These are phyloP conservation scores for Pythium diclinum DNA, from an alignment of 352 stramenopile genomes.

Conservation along the genomic window DNA sequence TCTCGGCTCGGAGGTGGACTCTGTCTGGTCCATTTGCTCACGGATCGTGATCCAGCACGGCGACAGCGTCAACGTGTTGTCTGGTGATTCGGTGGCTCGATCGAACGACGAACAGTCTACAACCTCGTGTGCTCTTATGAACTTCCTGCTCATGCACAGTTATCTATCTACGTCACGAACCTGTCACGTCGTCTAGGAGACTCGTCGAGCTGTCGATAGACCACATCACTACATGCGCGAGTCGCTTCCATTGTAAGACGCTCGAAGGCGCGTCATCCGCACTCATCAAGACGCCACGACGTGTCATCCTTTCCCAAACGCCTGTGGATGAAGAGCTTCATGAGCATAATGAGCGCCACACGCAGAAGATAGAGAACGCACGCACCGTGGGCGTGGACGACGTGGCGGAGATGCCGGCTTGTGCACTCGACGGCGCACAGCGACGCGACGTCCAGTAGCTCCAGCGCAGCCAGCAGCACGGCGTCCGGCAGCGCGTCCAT, in stretches of 20 bases:
- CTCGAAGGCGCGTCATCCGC: neutral
- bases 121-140: too few species aligned
- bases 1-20: neutral
- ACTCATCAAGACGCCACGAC: neutral
- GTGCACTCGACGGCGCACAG: constrained; percentile 5
- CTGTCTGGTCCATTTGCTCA: neutral
- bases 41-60: constrained; percentile 4
- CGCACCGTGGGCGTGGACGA: neutral
- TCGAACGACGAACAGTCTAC: constrained; percentile 14
- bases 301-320: neutral
- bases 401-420: neutral
- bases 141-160: too few species aligned
- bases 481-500: constrained; percentile 3
- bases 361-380: neutral
- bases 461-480: neutral
- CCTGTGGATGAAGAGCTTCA: neutral
- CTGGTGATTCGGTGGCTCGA: neutral
- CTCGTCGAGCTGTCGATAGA: neutral
- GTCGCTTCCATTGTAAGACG: neutral
- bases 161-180: too few species aligned
- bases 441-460: neutral
- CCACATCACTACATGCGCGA: neutral
- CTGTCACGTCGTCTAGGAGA: neutral
- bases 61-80: constrained; percentile 12
- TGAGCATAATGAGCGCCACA: too few species aligned